A percentile compares a stretch with the other conserved stretches of the same genome.
Evolutionary conservation across 768 basidiomycete genomes (phyloP).

Genomic region (Hygrocybe coccinea): DNA sequence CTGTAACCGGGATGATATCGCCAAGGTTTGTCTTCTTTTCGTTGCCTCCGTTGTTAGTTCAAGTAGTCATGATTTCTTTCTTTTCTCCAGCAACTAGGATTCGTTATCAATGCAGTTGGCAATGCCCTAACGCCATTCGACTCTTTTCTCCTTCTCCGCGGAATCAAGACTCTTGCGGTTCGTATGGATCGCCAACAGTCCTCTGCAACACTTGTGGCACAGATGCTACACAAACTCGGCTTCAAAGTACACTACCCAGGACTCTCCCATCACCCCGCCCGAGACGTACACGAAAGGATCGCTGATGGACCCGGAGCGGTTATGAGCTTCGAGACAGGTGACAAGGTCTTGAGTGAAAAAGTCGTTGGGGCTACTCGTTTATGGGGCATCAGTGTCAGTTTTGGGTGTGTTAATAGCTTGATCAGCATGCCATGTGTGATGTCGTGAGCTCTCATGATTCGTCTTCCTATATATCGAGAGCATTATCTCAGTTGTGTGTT

Average conservation of each 20-base stretch:
- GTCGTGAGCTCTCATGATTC: slow-evolving; percentile 67
- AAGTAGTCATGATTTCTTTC: slow-evolving; percentile 7
- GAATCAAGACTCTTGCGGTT: slow-evolving; percentile 92
- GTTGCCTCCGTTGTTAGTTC: neutral
- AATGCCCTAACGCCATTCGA: slow-evolving; percentile 95
- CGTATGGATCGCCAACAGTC: slow-evolving; percentile 94
- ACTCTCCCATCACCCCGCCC: slow-evolving; percentile 71
- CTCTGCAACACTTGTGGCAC: slow-evolving; percentile 76
- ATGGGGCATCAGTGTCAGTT: slow-evolving; percentile 98
- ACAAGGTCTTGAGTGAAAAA: slow-evolving; percentile 83
- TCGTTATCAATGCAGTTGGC: slow-evolving; percentile 88
- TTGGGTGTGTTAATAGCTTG: slow-evolving; percentile 95
- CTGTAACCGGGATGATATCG: slow-evolving; percentile 87
- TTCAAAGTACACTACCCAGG: slow-evolving; percentile 94
- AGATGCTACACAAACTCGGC: slow-evolving; percentile 78
- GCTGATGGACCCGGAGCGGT: slow-evolving; percentile 92
- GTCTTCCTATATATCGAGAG: slow-evolving; percentile 7
- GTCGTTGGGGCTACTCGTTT: slow-evolving; percentile 89
- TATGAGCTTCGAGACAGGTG: slow-evolving; percentile 89
- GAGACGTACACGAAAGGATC: slow-evolving; percentile 85
- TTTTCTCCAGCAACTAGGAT: slow-evolving; percentile 71
- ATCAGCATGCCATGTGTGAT: slow-evolving; percentile 99
- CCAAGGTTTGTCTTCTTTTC: slow-evolving; percentile 50
- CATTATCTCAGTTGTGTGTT: slow-evolving; percentile 9
- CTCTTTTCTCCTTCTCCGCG: slow-evolving; percentile 91